Evolutionary conservation across 345 rosid species (phyloP), one percentile per base, ranked within the genome.

Genomic region (Mallotus nudiflorus): DNA sequence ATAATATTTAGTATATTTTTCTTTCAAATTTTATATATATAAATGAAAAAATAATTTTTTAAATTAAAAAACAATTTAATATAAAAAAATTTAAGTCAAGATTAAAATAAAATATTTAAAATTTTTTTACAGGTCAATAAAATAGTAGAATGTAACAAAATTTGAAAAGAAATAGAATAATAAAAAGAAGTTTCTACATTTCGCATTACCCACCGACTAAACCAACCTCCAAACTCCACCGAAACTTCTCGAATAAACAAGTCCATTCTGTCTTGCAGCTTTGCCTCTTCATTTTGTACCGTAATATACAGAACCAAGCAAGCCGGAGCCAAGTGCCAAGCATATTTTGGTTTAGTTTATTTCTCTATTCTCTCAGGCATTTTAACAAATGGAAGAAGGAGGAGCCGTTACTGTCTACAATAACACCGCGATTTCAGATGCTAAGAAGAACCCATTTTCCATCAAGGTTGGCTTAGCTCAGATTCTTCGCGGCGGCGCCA

Each of bases 401-500:
- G 80, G 70, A 48, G 69, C 75, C 40, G 71, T 78, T 3, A 72
- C 78, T 8, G 56, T 81, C 69, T 70, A 75, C 68, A 66, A n/a
- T n/a, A 44, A 29, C 68, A 40, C 42, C 63, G 62, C 61, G 62
- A 62, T 69, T 49, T 51, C 76, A 28, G 72, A 68, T 40, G 40
- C 67, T 19, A 69, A 55, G 65, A 74, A 62, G 42, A 67, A 71
- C 63, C 73, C 75, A 18, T 65, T 67, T 58, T 68, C 79, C 3
- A 50, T 67, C 75, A 77, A 72, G 76, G 50, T 67, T 7, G 78
- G 71, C 3, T 45, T 76, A 45, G 76, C 73, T 28, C 76, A 77
- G 28, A 58, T 70, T 59, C 77, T 81, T 22, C 81, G 67, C 51
- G 79, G 79, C 14, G 79, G 84, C 0, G 79, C 74, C 5, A 67